These are phyloP conservation scores for Camptophora hylomeconis DNA, from an alignment of 2,329 filamentous ascomycete genomes.

Conservation along the genomic window DNA sequence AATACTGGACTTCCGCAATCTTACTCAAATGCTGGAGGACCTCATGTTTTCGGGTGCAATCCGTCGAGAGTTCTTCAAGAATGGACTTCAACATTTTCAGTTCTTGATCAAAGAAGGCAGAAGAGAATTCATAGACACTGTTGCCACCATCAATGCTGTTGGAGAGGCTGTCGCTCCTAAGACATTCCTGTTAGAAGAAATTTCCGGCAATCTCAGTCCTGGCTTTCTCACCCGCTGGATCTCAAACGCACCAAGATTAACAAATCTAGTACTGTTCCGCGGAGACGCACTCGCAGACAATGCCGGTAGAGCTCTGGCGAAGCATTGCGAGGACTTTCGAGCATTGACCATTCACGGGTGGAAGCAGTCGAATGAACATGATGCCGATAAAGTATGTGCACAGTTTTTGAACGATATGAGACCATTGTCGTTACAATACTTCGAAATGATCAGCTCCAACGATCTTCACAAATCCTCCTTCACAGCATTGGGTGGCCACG, in stretches of 20 bases:
- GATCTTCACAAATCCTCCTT: conserved; percentile 43
- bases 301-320: conserved; percentile 40
- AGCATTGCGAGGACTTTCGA: conserved; percentile 48
- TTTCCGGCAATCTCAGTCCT: conserved; percentile 35
- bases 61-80: conserved; percentile 41
- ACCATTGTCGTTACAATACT: conserved; percentile 43
- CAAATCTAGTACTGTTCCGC: conserved; percentile 46
- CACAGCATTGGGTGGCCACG: conserved; percentile 37
- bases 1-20: conserved; percentile 48
- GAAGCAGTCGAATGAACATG: conserved; percentile 19
- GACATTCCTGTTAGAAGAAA: conserved; percentile 43
- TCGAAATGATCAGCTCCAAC: conserved; percentile 45
- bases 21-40: conserved; percentile 46
- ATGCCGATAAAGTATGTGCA: conserved; percentile 46
- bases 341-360: conserved; percentile 46
- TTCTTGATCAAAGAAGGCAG: conserved; percentile 12
- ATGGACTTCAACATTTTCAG: conserved; percentile 23
- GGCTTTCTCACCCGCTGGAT: conserved; percentile 40
- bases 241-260: conserved; percentile 43
- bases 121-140: conserved; percentile 10
- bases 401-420: conserved; percentile 44
- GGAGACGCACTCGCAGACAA: conserved; percentile 46
- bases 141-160: conserved; percentile 26
- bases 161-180: conserved; percentile 30
- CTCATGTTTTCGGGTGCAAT: conserved; percentile 46